A percentile compares a stretch with the other conserved stretches of the same genome.
Evolutionary conservation across 768 basidiomycete species (phyloP).

Genomic region (Panaeolus papilionaceus): DNA sequence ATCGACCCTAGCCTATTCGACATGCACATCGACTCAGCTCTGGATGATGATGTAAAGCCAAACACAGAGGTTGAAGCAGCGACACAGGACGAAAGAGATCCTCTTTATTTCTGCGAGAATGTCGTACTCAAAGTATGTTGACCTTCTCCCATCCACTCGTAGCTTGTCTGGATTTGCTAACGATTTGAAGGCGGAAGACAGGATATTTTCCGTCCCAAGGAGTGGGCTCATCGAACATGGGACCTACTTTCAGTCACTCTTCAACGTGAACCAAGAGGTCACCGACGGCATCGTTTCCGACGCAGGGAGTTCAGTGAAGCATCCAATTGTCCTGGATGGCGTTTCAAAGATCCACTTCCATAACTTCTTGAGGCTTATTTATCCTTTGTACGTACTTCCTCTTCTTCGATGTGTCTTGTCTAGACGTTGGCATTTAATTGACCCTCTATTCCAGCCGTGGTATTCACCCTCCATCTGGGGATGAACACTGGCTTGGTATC

Average conservation of each 20-base stretch:
- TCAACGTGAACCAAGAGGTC: neutral
- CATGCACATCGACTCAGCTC: neutral
- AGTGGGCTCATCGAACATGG: neutral
- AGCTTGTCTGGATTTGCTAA: neutral
- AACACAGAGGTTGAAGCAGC: no score
- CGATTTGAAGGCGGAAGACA: neutral
- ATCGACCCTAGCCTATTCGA: neutral
- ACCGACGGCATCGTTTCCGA: neutral
- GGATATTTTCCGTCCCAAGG: neutral
- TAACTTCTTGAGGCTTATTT: neutral
- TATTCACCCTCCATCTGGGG: no score
- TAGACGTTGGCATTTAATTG: neutral
- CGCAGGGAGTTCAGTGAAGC: neutral
- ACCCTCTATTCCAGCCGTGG: no score
- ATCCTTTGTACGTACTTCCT: neutral
- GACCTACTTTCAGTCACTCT: neutral
- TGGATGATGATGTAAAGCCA: neutral
- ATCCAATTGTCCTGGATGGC: neutral
- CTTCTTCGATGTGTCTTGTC: neutral
- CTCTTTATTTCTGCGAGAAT: neutral
- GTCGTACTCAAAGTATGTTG: neutral
- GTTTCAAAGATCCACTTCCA: neutral
- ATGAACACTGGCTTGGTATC: no score
- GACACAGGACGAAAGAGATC: neutral
- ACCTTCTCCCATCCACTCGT: no score